A percentile compares a stretch with the other conserved stretches of the same genome.
Evolutionary conservation across 768 basidiomycete species (phyloP).

Genomic region (Rhodotorula toruloides): DNA sequence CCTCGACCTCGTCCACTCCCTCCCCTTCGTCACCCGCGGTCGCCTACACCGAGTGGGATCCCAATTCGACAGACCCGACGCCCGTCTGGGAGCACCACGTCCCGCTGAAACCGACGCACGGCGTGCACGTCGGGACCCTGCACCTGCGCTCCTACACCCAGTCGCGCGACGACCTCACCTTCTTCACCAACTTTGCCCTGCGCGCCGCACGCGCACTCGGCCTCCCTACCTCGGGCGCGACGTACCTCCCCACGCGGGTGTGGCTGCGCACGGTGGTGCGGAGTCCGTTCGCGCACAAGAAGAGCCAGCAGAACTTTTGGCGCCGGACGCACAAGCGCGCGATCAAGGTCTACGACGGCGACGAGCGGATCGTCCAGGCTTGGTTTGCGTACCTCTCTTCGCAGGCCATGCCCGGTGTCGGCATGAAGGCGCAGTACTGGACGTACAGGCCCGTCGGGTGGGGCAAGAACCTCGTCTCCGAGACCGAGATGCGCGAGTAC

Average conservation of each 20-base stretch:
- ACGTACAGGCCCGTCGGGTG: slow-evolving; percentile 59
- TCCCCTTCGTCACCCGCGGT: slow-evolving; percentile 7
- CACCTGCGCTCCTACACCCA: slow-evolving; percentile 73
- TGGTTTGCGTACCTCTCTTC: slow-evolving; percentile 73
- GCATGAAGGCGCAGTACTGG: slow-evolving; percentile 74
- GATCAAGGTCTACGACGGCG: slow-evolving; percentile 86
- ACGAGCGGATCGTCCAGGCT: slow-evolving; percentile 66
- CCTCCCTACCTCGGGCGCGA: slow-evolving; percentile 66
- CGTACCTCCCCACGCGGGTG: slow-evolving; percentile 66
- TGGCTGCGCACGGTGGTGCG: slow-evolving; percentile 78
- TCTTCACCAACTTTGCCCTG: slow-evolving; percentile 75
- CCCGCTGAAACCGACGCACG: slow-evolving; percentile 54
- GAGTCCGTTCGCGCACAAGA: slow-evolving; percentile 86
- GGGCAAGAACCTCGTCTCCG: slow-evolving; percentile 49
- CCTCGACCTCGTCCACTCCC: not conserved
- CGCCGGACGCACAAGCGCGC: slow-evolving; percentile 72
- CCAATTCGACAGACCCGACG: slow-evolving; percentile 10
- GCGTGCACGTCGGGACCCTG: slow-evolving; percentile 70
- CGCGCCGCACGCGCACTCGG: slow-evolving; percentile 81
- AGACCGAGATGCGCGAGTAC: not conserved
- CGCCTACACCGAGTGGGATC: not conserved
- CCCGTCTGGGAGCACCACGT: slow-evolving; percentile 21
- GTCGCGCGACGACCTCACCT: slow-evolving; percentile 57
- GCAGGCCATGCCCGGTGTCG: slow-evolving; percentile 77
- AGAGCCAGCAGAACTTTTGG: slow-evolving; percentile 92